Evolutionary conservation across 768 basidiomycete species (phyloP).

Genomic region (Boletus rubescentipes): DNA sequence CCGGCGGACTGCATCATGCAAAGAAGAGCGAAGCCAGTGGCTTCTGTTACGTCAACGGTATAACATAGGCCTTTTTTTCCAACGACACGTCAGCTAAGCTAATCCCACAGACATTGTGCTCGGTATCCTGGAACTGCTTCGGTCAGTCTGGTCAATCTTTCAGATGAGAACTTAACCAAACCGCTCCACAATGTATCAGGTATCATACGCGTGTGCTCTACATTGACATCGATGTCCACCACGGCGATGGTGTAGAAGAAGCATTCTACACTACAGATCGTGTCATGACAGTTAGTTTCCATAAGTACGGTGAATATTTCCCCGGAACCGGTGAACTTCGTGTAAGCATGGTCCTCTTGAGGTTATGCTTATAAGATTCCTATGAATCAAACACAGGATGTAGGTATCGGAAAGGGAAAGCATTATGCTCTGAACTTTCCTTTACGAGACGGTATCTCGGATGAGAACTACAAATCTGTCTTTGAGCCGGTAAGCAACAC

Average conservation of each 20-base stretch:
- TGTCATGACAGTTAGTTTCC: constrained; percentile 98
- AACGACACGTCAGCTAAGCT: background rate
- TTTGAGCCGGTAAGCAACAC: constrained; percentile 81
- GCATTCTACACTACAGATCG: constrained; percentile 99
- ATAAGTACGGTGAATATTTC: constrained; percentile 99
- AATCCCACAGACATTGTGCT: constrained; percentile 84
- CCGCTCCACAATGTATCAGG: constrained; percentile 37
- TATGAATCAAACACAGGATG: constrained; percentile 55
- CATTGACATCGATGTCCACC: constrained; percentile 98
- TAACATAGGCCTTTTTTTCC: background rate
- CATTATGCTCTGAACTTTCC: constrained; percentile 95
- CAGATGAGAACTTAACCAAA: background rate
- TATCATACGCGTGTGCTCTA: constrained; percentile 95
- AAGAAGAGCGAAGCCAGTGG: constrained; percentile 99
- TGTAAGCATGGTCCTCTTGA: constrained; percentile 42
- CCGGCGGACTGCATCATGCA: constrained; percentile 96
- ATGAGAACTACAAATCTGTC: constrained; percentile 91
- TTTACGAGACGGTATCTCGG: constrained; percentile 89
- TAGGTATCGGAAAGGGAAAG: constrained; percentile 92
- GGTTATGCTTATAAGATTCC: constrained; percentile 1
- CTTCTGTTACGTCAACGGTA: constrained; percentile 98
- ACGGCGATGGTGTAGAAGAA: constrained; percentile 98
- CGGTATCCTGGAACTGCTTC: constrained; percentile 89
- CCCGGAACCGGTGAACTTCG: constrained; percentile 98
- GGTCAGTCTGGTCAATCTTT: constrained; percentile 43